Evolutionary conservation across 2,329 filamentous ascomycete genomes (phyloP).

Genomic region (Neonectria neomacrospora): DNA sequence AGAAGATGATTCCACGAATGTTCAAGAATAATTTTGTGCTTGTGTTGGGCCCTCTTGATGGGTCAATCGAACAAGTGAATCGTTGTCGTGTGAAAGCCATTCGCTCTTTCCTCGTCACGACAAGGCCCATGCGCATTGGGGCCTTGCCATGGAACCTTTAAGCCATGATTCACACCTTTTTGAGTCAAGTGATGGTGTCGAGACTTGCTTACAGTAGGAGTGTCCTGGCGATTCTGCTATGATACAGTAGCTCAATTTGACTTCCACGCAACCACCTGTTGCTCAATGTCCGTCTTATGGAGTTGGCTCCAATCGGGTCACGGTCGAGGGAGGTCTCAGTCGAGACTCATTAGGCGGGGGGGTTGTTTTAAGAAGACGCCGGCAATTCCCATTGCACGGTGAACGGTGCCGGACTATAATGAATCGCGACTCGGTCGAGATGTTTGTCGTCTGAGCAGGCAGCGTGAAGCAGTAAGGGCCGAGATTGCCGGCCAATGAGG

Average conservation of each 20-base stretch:
- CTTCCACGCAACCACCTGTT: constrained; percentile 5
- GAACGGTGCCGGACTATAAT: constrained; percentile 27
- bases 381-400: constrained; percentile 8
- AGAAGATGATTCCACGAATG: background rate
- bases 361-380: background rate
- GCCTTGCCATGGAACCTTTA: background rate
- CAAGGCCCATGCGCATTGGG: background rate
- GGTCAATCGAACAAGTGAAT: background rate
- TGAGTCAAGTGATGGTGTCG: background rate
- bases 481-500: constrained; percentile 40
- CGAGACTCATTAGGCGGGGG: background rate
- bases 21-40: background rate
- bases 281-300: constrained; percentile 12
- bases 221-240: background rate
- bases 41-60: background rate
- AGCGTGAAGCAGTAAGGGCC: constrained; percentile 36
- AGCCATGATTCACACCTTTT: constrained; percentile 7
- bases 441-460: constrained; percentile 25
- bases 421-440: constrained; percentile 21
- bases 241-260: constrained; percentile 3
- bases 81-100: background rate
- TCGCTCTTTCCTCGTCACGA: constrained; percentile 5
- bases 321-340: background rate
- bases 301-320: background rate
- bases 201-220: constrained; percentile 3